These are phyloP conservation scores for Adansonia madagascariensis DNA, from an alignment of 441 rosid genomes.

Conservation along the genomic window DNA sequence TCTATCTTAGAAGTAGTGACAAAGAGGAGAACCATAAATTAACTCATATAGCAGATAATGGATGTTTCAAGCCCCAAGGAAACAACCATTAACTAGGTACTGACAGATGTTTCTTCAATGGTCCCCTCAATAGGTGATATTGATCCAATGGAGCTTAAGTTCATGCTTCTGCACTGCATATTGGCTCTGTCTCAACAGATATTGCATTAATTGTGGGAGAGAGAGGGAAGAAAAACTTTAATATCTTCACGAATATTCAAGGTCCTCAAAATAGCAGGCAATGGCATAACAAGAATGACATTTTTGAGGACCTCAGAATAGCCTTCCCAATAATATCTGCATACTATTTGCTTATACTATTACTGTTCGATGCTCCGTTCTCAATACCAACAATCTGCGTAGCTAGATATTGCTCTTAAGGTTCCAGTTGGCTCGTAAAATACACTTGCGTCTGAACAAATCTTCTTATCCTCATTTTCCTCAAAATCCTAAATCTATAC, in stretches of 20 bases:
- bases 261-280: neutral
- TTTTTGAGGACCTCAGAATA: neutral
- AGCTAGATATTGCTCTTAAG: conserved; percentile 2
- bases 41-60: no score
- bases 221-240: neutral
- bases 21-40: no score
- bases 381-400: neutral
- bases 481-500: neutral
- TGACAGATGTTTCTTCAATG: no score
- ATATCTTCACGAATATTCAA: neutral
- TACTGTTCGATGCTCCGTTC: neutral
- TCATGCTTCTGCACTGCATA: neutral
- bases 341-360: neutral
- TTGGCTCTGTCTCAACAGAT: neutral
- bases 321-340: neutral
- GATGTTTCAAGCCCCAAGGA: no score
- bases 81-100: no score
- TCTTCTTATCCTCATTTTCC: neutral
- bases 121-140: no score
- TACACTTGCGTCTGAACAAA: neutral
- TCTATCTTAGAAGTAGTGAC: no score
- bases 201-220: no score
- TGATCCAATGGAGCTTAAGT: neutral
- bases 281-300: neutral
- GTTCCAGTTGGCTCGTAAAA: neutral